Conservation (phyloP, 1,139 yeast species). For the Yamadazyma buinensis region DNA sequence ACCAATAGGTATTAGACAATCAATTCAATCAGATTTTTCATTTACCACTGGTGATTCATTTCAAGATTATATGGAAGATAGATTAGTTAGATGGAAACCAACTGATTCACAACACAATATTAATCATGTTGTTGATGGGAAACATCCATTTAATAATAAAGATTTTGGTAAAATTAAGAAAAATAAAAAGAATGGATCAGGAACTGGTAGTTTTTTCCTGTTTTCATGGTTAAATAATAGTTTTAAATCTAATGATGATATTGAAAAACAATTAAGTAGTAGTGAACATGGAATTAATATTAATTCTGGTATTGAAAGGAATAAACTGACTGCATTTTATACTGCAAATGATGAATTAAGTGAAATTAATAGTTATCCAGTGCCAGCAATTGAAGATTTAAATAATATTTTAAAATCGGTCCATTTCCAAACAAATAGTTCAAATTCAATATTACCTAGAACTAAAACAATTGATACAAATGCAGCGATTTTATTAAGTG, state of each 20-base stretch:
- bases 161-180: constrained; percentile 9
- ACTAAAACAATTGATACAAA: constrained; percentile 1
- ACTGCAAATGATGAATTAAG: constrained; percentile 2
- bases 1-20: constrained; percentile 3
- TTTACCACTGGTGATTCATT: constrained; percentile 5
- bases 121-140: constrained; percentile 31
- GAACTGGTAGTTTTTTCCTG: constrained; percentile 2
- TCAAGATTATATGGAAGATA: constrained; percentile 43
- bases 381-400: constrained; percentile 4
- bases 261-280: constrained; percentile 2
- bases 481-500: not conserved
- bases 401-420: constrained; percentile 2
- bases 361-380: too few species aligned
- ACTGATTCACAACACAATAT: constrained; percentile 40
- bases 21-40: constrained; percentile 2
- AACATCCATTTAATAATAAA: constrained; percentile 36
- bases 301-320: not conserved
- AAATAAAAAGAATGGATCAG: not conserved
- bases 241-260: constrained; percentile 2
- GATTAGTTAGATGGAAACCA: constrained; percentile 51
- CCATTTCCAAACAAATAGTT: constrained; percentile 15
- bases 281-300: not conserved
- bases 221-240: constrained; percentile 9
- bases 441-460: constrained; percentile 18
- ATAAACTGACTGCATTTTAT: constrained; percentile 2